Evolutionary conservation across 176 grass and related monocot genomes (phyloP), one percentile per base, ranked within the genome.

Genomic region (Ensete glaucum): DNA sequence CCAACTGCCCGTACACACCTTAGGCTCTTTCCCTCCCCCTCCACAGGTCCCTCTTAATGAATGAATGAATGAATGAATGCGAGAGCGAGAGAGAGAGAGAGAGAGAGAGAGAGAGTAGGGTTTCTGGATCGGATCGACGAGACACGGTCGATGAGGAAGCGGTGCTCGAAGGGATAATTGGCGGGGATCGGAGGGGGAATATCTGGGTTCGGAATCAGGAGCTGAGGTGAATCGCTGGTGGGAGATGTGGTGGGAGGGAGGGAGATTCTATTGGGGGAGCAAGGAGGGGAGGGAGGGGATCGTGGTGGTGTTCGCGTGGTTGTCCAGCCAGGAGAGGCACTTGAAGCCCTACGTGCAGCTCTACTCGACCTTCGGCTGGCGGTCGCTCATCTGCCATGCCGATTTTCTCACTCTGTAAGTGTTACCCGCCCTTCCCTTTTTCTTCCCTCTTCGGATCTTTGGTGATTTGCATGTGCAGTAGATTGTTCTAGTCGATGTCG

Each of bases 251-350:
- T 49, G 75, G 75, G 60, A 77, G 60, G 75, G 94, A 82, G 94
- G 94, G 76, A 82, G 94, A 53, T 85, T 86, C 82, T 97, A 97
- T 60, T 97, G 94, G 94, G 88, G 82, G 27, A 1, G 58, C 52
- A 74, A 74, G 29, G 81, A 68, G 71, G 59, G 82, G n/a, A 11
- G 25, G 21, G 52, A 54, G 20, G 85, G 93, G 55, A 91, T 93
- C 71, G 90, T 97, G 60, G 94, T 97, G 76, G 77, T 97, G 82
- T 93, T 93, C 90, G 88, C 94, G 67, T 97, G 94, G 94, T 78
- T 93, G 2, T 93, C 90, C 23, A 97, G 90, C 84, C 79, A 91
- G 82, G 94, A 97, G 85, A 83, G 77, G 82, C 82, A 93, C 19
- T 78, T 91, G 72, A 83, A 80, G 62, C 80, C 94, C 59, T 84